Evolutionary conservation across 306 rosid species (phyloP).

Genomic region (Carpinus fangiana): DNA sequence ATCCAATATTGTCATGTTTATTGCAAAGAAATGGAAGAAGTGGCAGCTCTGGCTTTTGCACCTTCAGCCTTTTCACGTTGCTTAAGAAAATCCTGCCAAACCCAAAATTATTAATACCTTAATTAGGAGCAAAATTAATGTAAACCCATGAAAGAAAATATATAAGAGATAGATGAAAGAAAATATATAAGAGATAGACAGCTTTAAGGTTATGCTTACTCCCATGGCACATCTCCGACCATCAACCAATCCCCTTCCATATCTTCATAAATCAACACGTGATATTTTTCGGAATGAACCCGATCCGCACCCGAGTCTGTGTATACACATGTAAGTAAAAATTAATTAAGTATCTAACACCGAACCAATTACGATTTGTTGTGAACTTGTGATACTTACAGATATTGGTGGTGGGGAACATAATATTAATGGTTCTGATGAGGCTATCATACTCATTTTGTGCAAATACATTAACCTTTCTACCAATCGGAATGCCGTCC

Average conservation of each 20-base stretch:
- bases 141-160: too few species aligned
- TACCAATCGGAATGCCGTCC: slow-evolving; percentile 84
- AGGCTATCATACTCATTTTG: slow-evolving; percentile 50
- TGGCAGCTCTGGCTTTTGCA: neutral
- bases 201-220: slow-evolving; percentile 40
- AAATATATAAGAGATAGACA: neutral
- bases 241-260: slow-evolving; percentile 84
- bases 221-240: slow-evolving; percentile 87
- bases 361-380: too few species aligned
- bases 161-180: neutral
- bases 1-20: too few species aligned
- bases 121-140: neutral
- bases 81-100: slow-evolving; percentile 50
- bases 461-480: slow-evolving; percentile 62
- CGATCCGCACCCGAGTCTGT: slow-evolving; percentile 56
- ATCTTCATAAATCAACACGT: slow-evolving; percentile 76
- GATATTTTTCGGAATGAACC: slow-evolving; percentile 52
- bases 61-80: slow-evolving; percentile 57
- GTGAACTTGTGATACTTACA: slow-evolving; percentile 34
- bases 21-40: too few species aligned
- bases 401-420: slow-evolving; percentile 75
- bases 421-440: slow-evolving; percentile 53
- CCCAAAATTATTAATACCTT: neutral
- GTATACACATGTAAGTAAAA: neutral
- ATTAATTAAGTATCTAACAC: too few species aligned